Base-by-base conservation (phyloP, 169 alveolate genomes). In the Eimeria zaria region DNA sequence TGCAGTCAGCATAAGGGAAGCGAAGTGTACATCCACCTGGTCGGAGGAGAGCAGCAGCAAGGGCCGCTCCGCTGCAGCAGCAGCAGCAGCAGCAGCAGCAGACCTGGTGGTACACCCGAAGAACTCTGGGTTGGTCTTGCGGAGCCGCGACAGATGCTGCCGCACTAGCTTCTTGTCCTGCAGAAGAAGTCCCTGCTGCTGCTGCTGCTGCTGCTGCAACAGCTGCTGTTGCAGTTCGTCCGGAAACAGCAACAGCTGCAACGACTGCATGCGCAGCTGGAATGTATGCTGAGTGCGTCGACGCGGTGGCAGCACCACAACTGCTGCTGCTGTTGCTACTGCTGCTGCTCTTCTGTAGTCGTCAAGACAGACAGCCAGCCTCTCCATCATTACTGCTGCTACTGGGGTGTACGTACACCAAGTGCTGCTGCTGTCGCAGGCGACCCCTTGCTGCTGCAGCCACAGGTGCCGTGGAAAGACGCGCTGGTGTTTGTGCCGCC, bases 221-320 rank as follows among this genome's bases (percentile, higher is more conserved):
- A 39, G 95, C 46, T 20, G 74, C 85, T 88, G 95, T 85, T 88
- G 95, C 41, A 39, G 36, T 11, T 53, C 36, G 27, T 20, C 74
- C 22, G 16, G 80, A 60, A 84, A 84, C 74, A 84, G 92, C 92
- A 51, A 33, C 78, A 84, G 62, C 76, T 51, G 60, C 44, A 84
- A 39, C 12, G 55, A 60, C 92, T 84, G 92, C 92, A 84, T 60
- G 60, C 92, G 92, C 92, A 84, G 80, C 92, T 84, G 92, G 44
- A 84, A 14, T 11, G 92, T 84, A 20, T 48, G 48, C 16, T 53
- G 22, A 11, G 92, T 60, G 92, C 62, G 18, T 11, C 18, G 55
- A 1, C 80, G 92, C 16, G 92, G 78, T 6, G 92, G 92, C 41
- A 69, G 92, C 92, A 84, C 24, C 60, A 55, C 53, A 27, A 84